phyloP scores from a whole-genome alignment of 2,329 filamentous ascomycete genomes.

The Paraphaeosphaeria sporulosa region DNA sequence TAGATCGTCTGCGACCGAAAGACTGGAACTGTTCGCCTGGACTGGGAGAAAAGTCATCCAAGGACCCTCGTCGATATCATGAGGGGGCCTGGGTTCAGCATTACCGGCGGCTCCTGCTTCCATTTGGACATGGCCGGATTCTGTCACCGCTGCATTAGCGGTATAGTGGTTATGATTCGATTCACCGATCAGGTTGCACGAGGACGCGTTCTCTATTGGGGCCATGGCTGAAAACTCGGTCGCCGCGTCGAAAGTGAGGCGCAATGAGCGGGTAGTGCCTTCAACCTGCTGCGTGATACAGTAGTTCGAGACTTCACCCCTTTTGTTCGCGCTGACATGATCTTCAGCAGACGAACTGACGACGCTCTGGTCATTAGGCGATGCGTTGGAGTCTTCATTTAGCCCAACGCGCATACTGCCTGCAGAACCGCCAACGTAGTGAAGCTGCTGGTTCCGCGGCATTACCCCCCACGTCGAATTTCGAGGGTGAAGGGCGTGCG shows the following conservation, averaged over 20 bases:
- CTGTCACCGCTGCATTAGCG: constrained; percentile 23
- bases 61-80: constrained; percentile 36
- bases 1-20: constrained; percentile 19
- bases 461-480: constrained; percentile 7
- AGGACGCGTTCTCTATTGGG: constrained; percentile 14
- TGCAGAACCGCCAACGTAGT: not conserved
- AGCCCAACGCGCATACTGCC: not conserved
- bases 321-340: constrained; percentile 11
- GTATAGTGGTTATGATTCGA: constrained; percentile 20
- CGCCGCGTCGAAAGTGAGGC: constrained; percentile 28
- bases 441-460: not conserved
- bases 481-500: not conserved
- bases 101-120: constrained; percentile 13
- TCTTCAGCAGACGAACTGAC: not conserved
- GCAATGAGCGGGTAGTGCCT: constrained; percentile 26
- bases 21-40: constrained; percentile 29
- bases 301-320: constrained; percentile 18
- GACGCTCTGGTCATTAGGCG: not conserved
- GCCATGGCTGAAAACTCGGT: constrained; percentile 16
- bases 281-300: constrained; percentile 26
- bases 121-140: constrained; percentile 15
- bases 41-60: constrained; percentile 38
- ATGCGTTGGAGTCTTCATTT: not conserved
- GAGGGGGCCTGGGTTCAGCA: constrained; percentile 11
- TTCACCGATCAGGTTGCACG: constrained; percentile 22